Evolutionary conservation across 176 grass and related monocot genomes (phyloP).

Genomic region (Zea luxurians): DNA sequence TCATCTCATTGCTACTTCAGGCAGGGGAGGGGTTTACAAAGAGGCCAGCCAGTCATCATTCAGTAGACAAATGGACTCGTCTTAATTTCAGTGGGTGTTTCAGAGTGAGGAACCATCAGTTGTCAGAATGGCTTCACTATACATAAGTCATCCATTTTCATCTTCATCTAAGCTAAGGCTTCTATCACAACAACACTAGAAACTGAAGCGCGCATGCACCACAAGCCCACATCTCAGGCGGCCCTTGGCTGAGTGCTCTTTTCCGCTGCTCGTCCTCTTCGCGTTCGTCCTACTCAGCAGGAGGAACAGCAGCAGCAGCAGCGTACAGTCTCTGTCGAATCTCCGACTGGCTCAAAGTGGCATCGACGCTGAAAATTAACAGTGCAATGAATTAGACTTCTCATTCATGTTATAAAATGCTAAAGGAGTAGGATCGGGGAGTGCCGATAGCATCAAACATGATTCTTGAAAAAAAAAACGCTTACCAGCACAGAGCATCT

Average conservation of each 20-base stretch:
- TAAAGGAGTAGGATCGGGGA: neutral
- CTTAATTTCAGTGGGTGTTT: no score
- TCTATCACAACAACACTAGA: neutral
- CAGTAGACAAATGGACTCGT: neutral
- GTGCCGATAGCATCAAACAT: neutral
- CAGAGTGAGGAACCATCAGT: neutral
- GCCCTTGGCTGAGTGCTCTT: neutral
- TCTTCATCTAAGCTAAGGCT: neutral
- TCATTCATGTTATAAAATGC: neutral
- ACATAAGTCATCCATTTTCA: conserved; percentile 6
- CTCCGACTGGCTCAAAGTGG: conserved; percentile 47
- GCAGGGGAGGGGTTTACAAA: neutral
- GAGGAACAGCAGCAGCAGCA: conserved; percentile 23
- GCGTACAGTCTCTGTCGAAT: conserved; percentile 60
- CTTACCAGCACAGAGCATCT: conserved; percentile 64
- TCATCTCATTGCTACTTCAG: no score
- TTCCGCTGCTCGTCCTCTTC: neutral
- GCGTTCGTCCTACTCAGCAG: conserved; percentile 37
- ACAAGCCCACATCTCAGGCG: neutral
- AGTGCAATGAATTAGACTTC: neutral
- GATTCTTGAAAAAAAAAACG: neutral
- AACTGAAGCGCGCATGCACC: neutral
- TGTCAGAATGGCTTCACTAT: conserved; percentile 18
- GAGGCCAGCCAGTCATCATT: neutral
- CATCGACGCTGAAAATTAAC: conserved; percentile 24